These are phyloP conservation scores for Laetiporus sulphureus DNA, from an alignment of 1,284 basidiomycete species.

Conservation along the genomic window DNA sequence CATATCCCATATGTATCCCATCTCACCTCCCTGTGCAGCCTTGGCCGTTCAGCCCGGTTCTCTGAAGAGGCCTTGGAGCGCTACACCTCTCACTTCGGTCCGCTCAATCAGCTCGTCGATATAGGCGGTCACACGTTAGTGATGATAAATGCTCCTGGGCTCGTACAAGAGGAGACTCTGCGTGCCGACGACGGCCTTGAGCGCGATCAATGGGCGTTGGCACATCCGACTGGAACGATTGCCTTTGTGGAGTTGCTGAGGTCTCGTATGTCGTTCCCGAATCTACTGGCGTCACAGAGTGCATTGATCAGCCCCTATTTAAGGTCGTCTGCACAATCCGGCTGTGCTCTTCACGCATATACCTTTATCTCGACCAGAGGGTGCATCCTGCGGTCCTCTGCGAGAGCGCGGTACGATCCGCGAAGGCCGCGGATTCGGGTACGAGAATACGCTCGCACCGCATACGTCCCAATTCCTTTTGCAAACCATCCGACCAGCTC, in stretches of 20 bases:
- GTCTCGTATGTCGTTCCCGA: conserved; percentile 31
- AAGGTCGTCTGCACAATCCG: conserved; percentile 13
- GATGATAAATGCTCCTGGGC: conserved; percentile 67
- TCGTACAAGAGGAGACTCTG: conserved; percentile 77
- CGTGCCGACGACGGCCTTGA: conserved; percentile 40
- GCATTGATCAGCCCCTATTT: conserved; percentile 1
- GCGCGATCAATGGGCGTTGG: conserved; percentile 52
- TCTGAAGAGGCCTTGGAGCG: conserved; percentile 55
- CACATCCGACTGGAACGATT: conserved; percentile 48
- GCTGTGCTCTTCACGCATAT: conserved; percentile 56
- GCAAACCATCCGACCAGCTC: conserved; percentile 37
- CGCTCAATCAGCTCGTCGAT: conserved; percentile 43
- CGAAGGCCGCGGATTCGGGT: conserved; percentile 53
- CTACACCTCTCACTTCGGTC: conserved; percentile 64
- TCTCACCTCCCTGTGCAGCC: conserved; percentile 29
- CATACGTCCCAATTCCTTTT: conserved; percentile 47
- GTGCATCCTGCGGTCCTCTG: conserved; percentile 44
- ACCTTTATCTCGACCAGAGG: conserved; percentile 47
- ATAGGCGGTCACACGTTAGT: conserved; percentile 70
- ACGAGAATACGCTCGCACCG: conserved; percentile 50
- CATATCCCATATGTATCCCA: background rate
- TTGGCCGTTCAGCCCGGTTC: conserved; percentile 52
- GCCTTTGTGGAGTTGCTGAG: conserved; percentile 60
- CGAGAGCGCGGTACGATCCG: conserved; percentile 47
- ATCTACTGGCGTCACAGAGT: background rate